Evolutionary conservation across 768 basidiomycete genomes (phyloP), one percentile per base, ranked within the genome.

Genomic region (Psilocybe sp.): DNA sequence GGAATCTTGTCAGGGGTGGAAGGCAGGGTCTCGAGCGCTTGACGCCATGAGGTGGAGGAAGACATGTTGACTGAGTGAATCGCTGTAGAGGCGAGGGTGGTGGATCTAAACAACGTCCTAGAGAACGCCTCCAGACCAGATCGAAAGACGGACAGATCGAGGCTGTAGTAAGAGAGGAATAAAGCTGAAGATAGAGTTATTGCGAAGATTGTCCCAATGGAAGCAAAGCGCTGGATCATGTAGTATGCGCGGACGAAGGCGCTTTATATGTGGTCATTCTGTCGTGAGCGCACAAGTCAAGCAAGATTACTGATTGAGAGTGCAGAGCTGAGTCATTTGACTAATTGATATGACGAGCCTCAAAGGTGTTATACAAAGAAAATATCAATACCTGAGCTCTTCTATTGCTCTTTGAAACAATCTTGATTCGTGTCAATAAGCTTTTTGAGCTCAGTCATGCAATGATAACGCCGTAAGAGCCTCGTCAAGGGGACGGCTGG

Each of bases 1-100:
- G 88, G 89, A 16, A 89, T 85, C 34, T 77, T 76, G n/a, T 75
- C 63, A 4, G 81, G 79, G 1, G 76, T 78, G 4, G 75, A 58
- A 0, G 85, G 84, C 0, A 87, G 73, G 0, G 72, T 66, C 1
- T 80, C 73, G 4, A 87, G 72, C 2, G 79, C 80, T 39, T 70
- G 69, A 39, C 64, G 65, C 83, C 83, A 86, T 1, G 59, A 43
- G 47, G 44, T 23, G 36, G 49, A 57, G 33, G 40, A 40, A 36
- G 57, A 55, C 55, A 58, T 54, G 47, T 53, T 49, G 35, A 45
- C 23, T 16, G 40, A 41, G 37, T 16, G 40, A 41, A 32, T 37
- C 38, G 40, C 36, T 38, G 32, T 44, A 28, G 18, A 32, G 31
- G 19, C 34, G 42, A 47, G 28, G 36, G 14, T 20, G 20, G 44